A percentile compares a stretch with the other conserved stretches of the same genome.
Evolutionary conservation across 2,329 filamentous ascomycete species (phyloP).

Genomic region (Didymosphaeria variabile): DNA sequence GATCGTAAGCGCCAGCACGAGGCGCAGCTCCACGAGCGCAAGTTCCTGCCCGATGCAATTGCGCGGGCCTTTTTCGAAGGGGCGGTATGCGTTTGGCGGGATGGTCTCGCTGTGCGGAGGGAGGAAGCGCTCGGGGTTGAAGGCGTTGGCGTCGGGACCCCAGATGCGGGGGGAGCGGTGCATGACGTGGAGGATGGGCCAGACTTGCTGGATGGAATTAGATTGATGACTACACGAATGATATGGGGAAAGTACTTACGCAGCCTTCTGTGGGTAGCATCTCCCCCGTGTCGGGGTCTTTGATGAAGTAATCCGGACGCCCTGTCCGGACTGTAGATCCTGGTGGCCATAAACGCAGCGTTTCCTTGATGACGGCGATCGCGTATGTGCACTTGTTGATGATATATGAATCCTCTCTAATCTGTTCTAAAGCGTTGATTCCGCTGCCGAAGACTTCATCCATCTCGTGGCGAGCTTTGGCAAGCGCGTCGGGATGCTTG

Average conservation of each 20-base stretch:
- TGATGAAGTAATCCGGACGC: slow-evolving; percentile 24
- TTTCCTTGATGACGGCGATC: slow-evolving; percentile 44
- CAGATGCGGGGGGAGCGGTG: slow-evolving; percentile 26
- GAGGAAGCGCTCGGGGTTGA: slow-evolving; percentile 36
- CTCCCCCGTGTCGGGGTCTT: slow-evolving; percentile 31
- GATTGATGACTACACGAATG: slow-evolving; percentile 30
- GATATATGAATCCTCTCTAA: slow-evolving; percentile 34
- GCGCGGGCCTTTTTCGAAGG: slow-evolving; percentile 52
- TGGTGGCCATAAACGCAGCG: slow-evolving; percentile 40
- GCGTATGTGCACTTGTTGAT: slow-evolving; percentile 45
- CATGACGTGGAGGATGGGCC: slow-evolving; percentile 16
- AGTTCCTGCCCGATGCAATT: slow-evolving; percentile 53
- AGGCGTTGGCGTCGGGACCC: slow-evolving; percentile 25
- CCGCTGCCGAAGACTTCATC: slow-evolving; percentile 37
- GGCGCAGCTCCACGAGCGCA: slow-evolving; percentile 49
- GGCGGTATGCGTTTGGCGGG: slow-evolving; percentile 35
- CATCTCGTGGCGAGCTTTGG: slow-evolving; percentile 37
- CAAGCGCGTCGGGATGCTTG: slow-evolving; percentile 28
- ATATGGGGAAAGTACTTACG: not conserved
- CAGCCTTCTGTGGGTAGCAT: slow-evolving; percentile 29
- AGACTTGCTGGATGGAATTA: slow-evolving; percentile 15
- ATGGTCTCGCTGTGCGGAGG: slow-evolving; percentile 20
- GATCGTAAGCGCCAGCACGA: slow-evolving; percentile 37
- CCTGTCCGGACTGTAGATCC: slow-evolving; percentile 40
- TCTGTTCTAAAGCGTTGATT: slow-evolving; percentile 21